Base-by-base conservation (phyloP, 768 basidiomycete species). In the Gymnopilus dilepis region DNA sequence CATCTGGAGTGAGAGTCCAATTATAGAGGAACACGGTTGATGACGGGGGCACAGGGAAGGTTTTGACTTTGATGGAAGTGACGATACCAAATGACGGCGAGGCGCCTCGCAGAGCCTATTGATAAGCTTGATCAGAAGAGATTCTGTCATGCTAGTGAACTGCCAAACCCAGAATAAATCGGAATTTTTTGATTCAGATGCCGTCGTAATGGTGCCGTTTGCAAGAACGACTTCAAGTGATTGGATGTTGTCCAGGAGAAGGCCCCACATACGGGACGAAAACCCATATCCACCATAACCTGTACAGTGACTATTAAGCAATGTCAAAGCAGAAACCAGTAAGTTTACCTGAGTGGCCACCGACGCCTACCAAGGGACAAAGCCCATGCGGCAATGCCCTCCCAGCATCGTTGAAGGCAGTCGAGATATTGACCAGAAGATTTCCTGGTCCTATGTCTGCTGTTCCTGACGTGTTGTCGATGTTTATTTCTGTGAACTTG, bases 151-250 rank as follows among this genome's bases (percentile, higher is more conserved):
- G n/a, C n/a, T n/a, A n/a, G n/a, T n/a, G n/a, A 37, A 37, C 9
- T 11, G 34, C 42, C 75, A n/a, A 59, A 82, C 84, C 78, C 80
- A 85, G 67, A 84, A 86, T 0, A 88, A 72, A 57, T 88, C 82
- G 0, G 78, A 48, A 60, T 85, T 73, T 0, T 68, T 57, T 1
- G 73, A 61, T 12, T 67, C 67, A 1, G 78, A 80, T 13, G 80
- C 77, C 26, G 76, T 76, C 1, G 72, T 71, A 19, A 78, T 74
- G 0, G 78, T 79, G 15, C 80, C 82, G 61, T 82, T 78, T 0
- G 83, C 81, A n/a, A 83, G 72, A 9, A 82, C 82, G 1, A 81
- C 65, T 26, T 78, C 74, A 12, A 80, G 69, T 0, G 78, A 76
- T 6, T 72, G 57, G 13, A 85, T 76, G 0, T 73, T 76, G 66